A percentile compares a stretch with the other conserved stretches of the same genome.
Conservation (phyloP, 495 filamentous ascomycete genomes). For the Cenococcum geophilum region DNA sequence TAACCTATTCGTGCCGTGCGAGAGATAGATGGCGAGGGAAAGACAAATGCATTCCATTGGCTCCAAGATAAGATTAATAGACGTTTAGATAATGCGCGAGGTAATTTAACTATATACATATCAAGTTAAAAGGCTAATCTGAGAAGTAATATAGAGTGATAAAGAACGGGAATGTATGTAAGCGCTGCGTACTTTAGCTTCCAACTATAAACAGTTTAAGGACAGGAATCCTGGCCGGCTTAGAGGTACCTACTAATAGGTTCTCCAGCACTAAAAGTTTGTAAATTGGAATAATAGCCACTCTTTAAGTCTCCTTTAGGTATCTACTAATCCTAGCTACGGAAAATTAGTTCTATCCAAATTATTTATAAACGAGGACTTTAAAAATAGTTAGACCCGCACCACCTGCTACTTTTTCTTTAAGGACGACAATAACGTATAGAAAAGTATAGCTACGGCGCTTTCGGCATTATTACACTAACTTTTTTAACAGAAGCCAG, state of each 20-base stretch:
- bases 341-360: conserved; percentile 9
- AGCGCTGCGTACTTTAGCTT: conserved; percentile 39
- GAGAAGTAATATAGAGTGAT: background rate
- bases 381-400: background rate
- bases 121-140: background rate
- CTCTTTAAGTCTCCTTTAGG: conserved; percentile 3
- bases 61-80: conserved; percentile 10
- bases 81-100: no score
- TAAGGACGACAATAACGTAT: conserved; percentile 8
- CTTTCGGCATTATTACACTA: conserved; percentile 8
- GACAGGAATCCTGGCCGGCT: background rate
- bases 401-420: conserved; percentile 13
- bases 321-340: conserved; percentile 9
- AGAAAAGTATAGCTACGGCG: background rate
- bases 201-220: conserved; percentile 49
- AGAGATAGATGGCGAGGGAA: conserved; percentile 15
- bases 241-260: background rate
- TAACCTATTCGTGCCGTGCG: no score
- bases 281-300: background rate
- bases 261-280: background rate
- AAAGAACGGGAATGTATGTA: background rate
- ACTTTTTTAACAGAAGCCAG: background rate
- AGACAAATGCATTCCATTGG: conserved; percentile 5
- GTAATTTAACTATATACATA: no score
- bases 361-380: conserved; percentile 4